Conservation (phyloP, 2,329 filamentous ascomycete genomes). For the Ceratocystiopsis minuta region DNA sequence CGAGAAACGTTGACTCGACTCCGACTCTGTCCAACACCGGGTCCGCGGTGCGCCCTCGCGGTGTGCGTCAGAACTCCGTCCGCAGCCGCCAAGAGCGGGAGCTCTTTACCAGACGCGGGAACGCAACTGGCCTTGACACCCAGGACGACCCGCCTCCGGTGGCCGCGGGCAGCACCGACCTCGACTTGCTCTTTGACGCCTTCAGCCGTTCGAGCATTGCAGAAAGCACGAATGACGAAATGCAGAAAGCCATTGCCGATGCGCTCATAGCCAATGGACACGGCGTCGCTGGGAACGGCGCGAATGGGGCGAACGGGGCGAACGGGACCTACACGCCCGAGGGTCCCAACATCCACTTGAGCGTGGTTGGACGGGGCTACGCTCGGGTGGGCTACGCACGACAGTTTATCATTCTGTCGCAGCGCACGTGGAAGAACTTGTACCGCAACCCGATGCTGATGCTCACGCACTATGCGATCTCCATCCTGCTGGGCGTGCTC, state of each 20-base stretch:
- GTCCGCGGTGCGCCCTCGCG: too few relatives aligned
- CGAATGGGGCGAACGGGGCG: background rate
- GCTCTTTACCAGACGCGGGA: constrained; percentile 70
- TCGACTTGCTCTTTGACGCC: constrained; percentile 62
- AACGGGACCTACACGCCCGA: constrained; percentile 18
- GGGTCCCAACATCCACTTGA: constrained; percentile 31
- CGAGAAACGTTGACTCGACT: constrained; percentile 37
- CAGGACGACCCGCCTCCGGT: constrained; percentile 41
- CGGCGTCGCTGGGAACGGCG: constrained; percentile 30
- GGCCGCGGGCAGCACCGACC: constrained; percentile 50
- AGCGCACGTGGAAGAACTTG: constrained; percentile 88
- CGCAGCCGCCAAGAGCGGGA: constrained; percentile 75
- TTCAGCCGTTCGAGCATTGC: constrained; percentile 69
- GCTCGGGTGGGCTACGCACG: constrained; percentile 58
- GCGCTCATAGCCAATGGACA: constrained; percentile 51
- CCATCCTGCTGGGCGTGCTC: constrained; percentile 83
- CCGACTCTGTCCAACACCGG: constrained; percentile 12
- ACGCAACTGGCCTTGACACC: constrained; percentile 42
- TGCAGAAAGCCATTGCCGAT: constrained; percentile 45
- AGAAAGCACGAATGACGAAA: constrained; percentile 56
- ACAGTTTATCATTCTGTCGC: constrained; percentile 80
- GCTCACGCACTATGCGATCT: constrained; percentile 95
- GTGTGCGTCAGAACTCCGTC: constrained; percentile 54
- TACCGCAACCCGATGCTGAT: constrained; percentile 97
- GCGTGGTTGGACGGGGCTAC: constrained; percentile 60